A percentile compares a stretch with the other conserved stretches of the same genome.
phyloP scores from a whole-genome alignment of 495 filamentous ascomycete species.

The Durotheca rogersii region DNA sequence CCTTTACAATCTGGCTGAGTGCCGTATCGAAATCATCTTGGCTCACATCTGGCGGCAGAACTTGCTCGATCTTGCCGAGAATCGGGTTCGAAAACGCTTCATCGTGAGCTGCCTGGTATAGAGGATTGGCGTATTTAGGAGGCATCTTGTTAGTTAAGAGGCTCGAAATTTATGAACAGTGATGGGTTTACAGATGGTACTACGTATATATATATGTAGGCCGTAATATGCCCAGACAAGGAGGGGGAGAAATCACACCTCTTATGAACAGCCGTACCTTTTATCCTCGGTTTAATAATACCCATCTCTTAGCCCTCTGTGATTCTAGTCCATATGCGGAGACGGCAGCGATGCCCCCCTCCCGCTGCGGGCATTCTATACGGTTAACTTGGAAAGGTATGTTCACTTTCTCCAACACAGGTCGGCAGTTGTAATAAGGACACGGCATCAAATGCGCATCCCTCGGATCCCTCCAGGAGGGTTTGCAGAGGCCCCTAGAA shows the following conservation, averaged over 20 bases:
- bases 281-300: constrained; percentile 3
- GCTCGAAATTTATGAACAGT: background rate
- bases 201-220: too few species aligned
- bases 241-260: too few species aligned
- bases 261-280: background rate
- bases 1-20: constrained; percentile 25
- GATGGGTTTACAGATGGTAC: background rate
- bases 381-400: constrained; percentile 2
- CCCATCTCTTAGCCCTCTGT: background rate
- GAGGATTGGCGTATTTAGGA: constrained; percentile 20
- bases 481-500: too few species aligned
- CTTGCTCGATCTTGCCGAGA: constrained; percentile 16
- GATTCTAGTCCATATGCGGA: constrained; percentile 14
- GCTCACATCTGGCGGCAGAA: constrained; percentile 46
- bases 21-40: constrained; percentile 36
- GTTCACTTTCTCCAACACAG: constrained; percentile 11
- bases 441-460: background rate
- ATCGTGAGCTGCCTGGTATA: constrained; percentile 32
- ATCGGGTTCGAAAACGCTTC: constrained; percentile 31
- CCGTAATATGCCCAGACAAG: too few species aligned
- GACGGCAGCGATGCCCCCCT: constrained; percentile 12
- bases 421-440: constrained; percentile 21
- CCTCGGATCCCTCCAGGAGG: too few species aligned
- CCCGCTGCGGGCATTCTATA: constrained; percentile 11
- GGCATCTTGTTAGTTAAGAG: constrained; percentile 1